phyloP scores from a whole-genome alignment of 106 monocot genomes.

The Dendrobium officinale region DNA sequence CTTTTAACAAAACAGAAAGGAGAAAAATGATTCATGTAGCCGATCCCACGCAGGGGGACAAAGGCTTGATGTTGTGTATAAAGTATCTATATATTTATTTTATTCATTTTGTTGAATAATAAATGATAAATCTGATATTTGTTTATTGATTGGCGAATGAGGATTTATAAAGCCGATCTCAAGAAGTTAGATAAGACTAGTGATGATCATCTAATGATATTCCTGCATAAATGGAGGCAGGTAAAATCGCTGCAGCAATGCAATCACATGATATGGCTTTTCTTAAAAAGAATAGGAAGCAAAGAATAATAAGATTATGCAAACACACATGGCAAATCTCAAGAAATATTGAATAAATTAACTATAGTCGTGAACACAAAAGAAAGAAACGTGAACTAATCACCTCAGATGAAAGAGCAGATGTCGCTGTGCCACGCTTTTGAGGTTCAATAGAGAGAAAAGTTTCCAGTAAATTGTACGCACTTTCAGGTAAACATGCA shows the following conservation, averaged over 20 bases:
- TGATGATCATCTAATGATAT: not conserved
- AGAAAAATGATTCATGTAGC: too few species aligned
- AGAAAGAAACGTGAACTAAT: not conserved
- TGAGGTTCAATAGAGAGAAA: conserved; percentile 71
- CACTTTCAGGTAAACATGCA: conserved; percentile 27
- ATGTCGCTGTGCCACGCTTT: conserved; percentile 64
- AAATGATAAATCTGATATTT: too few species aligned
- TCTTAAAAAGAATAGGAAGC: not conserved
- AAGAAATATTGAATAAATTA: not conserved
- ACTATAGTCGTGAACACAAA: not conserved
- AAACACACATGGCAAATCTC: not conserved
- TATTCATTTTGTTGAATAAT: too few species aligned
- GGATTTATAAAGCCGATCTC: too few species aligned
- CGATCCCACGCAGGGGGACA: too few species aligned
- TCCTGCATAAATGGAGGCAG: not conserved
- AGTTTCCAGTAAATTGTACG: conserved; percentile 47
- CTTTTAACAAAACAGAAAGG: too few species aligned
- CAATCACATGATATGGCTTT: not conserved
- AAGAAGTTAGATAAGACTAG: not conserved
- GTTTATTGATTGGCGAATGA: too few species aligned
- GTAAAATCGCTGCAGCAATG: not conserved
- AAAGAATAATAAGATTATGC: not conserved
- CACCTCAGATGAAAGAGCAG: conserved; percentile 80
- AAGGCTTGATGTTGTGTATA: too few species aligned
- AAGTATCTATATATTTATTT: too few species aligned